These are phyloP conservation scores for Verticillium zaregamsianum DNA, from an alignment of 2,329 filamentous ascomycete species.

Conservation along the genomic window DNA sequence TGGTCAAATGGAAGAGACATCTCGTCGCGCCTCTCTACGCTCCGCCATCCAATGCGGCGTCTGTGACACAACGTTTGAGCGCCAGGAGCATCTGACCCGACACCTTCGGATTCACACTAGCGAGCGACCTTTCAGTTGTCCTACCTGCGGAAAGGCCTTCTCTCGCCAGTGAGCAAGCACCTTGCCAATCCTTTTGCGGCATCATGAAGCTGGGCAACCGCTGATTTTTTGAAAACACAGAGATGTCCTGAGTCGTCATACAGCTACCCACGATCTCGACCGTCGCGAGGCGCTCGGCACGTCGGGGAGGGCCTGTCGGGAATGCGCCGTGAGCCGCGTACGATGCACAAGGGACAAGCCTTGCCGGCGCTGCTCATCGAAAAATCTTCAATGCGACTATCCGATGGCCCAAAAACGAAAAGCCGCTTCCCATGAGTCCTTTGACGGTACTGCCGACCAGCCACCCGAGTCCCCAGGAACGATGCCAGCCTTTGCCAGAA, in stretches of 20 bases:
- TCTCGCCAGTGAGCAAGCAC: conserved; percentile 1
- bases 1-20: not conserved
- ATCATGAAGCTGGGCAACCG: not conserved
- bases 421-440: not conserved
- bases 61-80: conserved; percentile 6
- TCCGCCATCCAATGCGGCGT: conserved; percentile 3
- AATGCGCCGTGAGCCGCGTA: conserved; percentile 9
- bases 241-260: conserved; percentile 7
- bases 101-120: conserved; percentile 7
- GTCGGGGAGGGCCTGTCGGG: conserved; percentile 6
- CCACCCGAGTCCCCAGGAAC: not conserved
- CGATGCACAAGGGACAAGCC: conserved; percentile 8
- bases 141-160: conserved; percentile 7
- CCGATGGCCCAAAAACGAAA: conserved; percentile 5
- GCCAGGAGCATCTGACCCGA: conserved; percentile 6
- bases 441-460: not conserved
- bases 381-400: conserved; percentile 8
- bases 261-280: conserved; percentile 3
- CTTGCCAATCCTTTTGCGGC: not conserved
- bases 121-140: conserved; percentile 7
- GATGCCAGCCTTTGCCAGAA: not conserved
- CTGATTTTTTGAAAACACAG: not conserved
- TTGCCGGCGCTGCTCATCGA: conserved; percentile 7
- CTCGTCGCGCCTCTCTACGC: not conserved
- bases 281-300: not conserved